A percentile compares a stretch with the other conserved stretches of the same genome.
Evolutionary conservation across 306 rosid genomes (phyloP).

Genomic region (Cercis canadensis): DNA sequence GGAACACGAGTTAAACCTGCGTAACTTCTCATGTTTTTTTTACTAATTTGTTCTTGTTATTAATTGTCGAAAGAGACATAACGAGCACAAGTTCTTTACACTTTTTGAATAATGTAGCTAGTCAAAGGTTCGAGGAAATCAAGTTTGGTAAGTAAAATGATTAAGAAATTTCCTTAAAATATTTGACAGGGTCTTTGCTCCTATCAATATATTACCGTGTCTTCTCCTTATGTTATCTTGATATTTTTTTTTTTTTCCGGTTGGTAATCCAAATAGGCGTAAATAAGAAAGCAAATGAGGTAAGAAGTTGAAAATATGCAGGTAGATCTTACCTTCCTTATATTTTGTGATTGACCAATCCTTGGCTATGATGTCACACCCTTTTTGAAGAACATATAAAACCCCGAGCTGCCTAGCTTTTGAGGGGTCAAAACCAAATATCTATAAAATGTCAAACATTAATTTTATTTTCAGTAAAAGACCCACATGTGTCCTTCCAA

Average conservation of each 20-base stretch:
- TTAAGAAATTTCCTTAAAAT: too few relatives aligned
- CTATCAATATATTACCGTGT: constrained; percentile 29
- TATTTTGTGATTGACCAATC: constrained; percentile 44
- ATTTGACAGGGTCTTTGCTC: constrained; percentile 21
- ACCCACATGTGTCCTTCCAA: background rate
- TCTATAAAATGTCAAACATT: constrained; percentile 53
- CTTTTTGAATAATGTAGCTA: background rate
- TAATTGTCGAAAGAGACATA: constrained; percentile 25
- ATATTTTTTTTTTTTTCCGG: constrained; percentile 23
- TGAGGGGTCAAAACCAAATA: constrained; percentile 58
- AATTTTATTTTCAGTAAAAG: constrained; percentile 25
- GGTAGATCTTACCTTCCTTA: constrained; percentile 44
- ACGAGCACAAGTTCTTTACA: background rate
- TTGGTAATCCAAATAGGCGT: constrained; percentile 48
- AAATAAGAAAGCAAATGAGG: constrained; percentile 51
- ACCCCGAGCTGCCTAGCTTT: constrained; percentile 43
- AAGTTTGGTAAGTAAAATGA: constrained; percentile 44
- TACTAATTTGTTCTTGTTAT: constrained; percentile 4
- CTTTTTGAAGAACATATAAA: constrained; percentile 33
- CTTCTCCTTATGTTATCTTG: constrained; percentile 22
- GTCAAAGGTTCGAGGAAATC: constrained; percentile 42
- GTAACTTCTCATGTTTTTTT: constrained; percentile 12
- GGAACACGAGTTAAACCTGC: background rate
- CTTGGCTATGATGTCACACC: constrained; percentile 51
- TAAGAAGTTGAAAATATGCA: constrained; percentile 52